Percentiles rank a stretch among this genome's conserved stretches.
Conservation (phyloP, 257 asterid genomes). For the Handroanthus guayacan region DNA sequence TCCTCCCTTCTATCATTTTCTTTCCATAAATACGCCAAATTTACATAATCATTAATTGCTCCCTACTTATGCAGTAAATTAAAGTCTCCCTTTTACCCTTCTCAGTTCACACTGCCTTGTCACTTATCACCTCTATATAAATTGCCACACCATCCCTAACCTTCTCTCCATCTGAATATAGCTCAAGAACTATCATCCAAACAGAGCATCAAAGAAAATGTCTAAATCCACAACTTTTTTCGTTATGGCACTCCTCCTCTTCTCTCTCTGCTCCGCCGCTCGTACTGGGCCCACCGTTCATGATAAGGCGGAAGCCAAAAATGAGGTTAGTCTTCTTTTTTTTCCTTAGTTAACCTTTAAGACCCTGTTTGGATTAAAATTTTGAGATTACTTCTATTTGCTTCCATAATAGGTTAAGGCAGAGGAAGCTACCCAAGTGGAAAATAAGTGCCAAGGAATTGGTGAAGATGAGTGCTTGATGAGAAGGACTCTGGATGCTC, state of each 20-base stretch:
- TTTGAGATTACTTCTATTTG: background rate
- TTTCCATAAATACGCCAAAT: constrained; percentile 22
- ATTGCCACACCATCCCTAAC: constrained; percentile 23
- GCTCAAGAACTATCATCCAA: constrained; percentile 12
- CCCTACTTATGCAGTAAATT: constrained; percentile 30
- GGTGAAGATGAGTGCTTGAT: constrained; percentile 67
- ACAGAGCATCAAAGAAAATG: constrained; percentile 42
- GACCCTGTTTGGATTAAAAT: constrained; percentile 22
- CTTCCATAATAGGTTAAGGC: constrained; percentile 20
- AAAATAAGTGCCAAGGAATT: constrained; percentile 55
- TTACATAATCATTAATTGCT: constrained; percentile 9
- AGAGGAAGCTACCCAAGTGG: constrained; percentile 33
- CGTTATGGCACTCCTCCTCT: constrained; percentile 50
- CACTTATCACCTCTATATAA: constrained; percentile 41
- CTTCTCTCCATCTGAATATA: constrained; percentile 18
- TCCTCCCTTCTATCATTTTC: background rate
- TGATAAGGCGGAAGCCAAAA: constrained; percentile 24
- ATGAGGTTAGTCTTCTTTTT: constrained; percentile 39
- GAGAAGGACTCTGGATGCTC: constrained; percentile 69
- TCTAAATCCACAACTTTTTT: constrained; percentile 50
- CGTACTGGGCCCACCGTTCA: constrained; percentile 46
- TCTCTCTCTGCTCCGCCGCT: constrained; percentile 51
- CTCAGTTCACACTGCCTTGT: constrained; percentile 43
- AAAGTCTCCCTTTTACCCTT: constrained; percentile 33
- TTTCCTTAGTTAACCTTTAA: background rate